Conservation (phyloP, 306 rosid genomes). For the Castanea crenata region DNA sequence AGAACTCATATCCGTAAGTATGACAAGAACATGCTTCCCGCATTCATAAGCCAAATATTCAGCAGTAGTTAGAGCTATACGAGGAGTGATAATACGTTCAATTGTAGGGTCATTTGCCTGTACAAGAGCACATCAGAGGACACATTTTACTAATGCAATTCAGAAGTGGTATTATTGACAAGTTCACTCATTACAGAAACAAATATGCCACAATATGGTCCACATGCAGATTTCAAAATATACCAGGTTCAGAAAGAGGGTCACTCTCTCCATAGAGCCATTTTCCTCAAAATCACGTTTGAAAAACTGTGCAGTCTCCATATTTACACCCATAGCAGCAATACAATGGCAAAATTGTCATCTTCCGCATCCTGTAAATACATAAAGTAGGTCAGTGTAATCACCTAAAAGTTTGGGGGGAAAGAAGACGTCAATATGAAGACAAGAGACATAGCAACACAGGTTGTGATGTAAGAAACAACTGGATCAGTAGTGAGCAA, state of each 20-base stretch:
- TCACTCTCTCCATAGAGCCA: constrained; percentile 99
- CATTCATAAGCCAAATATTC: constrained; percentile 99
- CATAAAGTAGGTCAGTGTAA: constrained; percentile 25
- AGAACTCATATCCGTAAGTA: constrained; percentile 99
- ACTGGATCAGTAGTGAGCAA: constrained; percentile 8
- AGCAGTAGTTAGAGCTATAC: constrained; percentile 99
- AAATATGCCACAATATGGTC: neutral
- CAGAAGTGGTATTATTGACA: constrained; percentile 7
- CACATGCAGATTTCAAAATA: constrained; percentile 12
- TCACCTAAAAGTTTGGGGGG: neutral
- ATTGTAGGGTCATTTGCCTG: constrained; percentile 99
- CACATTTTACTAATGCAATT: constrained; percentile 7
- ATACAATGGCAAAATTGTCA: constrained; percentile 98
- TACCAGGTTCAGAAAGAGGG: constrained; percentile 98
- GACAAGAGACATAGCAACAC: neutral
- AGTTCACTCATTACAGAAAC: neutral
- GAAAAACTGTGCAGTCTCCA: constrained; percentile 99
- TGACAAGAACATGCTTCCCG: constrained; percentile 99
- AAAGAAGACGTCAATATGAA: neutral
- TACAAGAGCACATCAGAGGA: constrained; percentile 25
- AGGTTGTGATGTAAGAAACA: neutral
- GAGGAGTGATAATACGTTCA: constrained; percentile 99
- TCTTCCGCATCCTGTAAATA: constrained; percentile 67
- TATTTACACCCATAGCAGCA: constrained; percentile 99
- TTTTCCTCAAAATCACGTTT: constrained; percentile 99